A percentile compares a stretch with the other conserved stretches of the same genome.
Conservation (phyloP, 768 basidiomycete species). For the Boletus insuetus region DNA sequence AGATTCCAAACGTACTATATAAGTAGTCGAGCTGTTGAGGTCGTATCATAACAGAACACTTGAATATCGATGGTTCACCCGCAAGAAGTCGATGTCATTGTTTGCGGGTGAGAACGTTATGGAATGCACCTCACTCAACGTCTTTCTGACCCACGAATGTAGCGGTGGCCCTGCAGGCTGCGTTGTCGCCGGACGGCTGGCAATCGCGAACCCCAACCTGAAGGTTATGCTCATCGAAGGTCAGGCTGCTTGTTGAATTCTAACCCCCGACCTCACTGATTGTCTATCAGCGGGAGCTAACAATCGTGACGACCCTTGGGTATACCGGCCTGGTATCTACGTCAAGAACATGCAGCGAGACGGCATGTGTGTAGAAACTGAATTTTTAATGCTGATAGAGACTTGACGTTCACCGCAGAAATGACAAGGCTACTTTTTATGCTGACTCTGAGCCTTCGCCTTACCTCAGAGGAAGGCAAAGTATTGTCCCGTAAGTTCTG, state of each 20-base stretch:
- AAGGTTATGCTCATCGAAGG: conserved; percentile 79
- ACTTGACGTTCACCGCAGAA: conserved; percentile 37
- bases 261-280: background rate
- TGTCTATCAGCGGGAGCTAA: conserved; percentile 53
- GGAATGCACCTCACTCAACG: background rate
- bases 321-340: conserved; percentile 68
- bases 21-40: too few species aligned
- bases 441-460: conserved; percentile 56
- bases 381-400: too few species aligned
- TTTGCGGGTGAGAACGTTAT: conserved; percentile 45
- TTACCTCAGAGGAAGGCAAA: conserved; percentile 57
- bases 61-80: conserved; percentile 45
- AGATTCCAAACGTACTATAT: too few species aligned
- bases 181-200: conserved; percentile 66
- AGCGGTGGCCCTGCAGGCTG: conserved; percentile 68
- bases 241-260: conserved; percentile 15
- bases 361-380: conserved; percentile 48
- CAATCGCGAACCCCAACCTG: conserved; percentile 66
- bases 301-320: conserved; percentile 74
- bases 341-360: conserved; percentile 71
- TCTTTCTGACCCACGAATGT: conserved; percentile 7
- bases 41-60: background rate
- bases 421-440: conserved; percentile 75
- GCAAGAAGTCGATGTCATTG: conserved; percentile 71
- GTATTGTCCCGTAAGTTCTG: conserved; percentile 61